Evolutionary conservation across 2,329 filamentous ascomycete genomes (phyloP).

Genomic region (Colletotrichum tabaci): DNA sequence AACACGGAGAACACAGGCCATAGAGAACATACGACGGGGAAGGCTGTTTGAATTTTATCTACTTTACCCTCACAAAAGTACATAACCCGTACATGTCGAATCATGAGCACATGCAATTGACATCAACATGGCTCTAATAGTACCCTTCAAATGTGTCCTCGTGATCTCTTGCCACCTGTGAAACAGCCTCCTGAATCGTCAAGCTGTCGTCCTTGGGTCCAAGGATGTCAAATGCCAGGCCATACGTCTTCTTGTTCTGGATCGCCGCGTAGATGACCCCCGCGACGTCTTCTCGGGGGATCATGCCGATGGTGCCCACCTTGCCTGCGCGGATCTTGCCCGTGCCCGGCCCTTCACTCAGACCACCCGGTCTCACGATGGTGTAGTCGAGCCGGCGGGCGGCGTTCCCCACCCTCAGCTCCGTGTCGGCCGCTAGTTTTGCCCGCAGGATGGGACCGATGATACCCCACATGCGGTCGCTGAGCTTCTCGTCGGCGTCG

Average conservation of each 20-base stretch:
- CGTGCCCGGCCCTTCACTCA: slow-evolving; percentile 55
- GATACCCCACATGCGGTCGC: slow-evolving; percentile 55
- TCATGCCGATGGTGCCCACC: slow-evolving; percentile 53
- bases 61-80: too few species aligned
- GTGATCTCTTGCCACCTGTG: slow-evolving; percentile 53
- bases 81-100: too few species aligned
- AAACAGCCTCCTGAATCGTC: slow-evolving; percentile 55
- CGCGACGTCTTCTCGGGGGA: slow-evolving; percentile 62
- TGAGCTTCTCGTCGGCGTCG: slow-evolving; percentile 53
- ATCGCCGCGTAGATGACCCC: slow-evolving; percentile 57
- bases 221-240: slow-evolving; percentile 60
- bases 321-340: slow-evolving; percentile 59
- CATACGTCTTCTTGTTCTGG: slow-evolving; percentile 56
- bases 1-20: not conserved
- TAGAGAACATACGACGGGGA: too few species aligned
- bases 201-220: slow-evolving; percentile 53
- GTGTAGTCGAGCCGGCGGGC: slow-evolving; percentile 59
- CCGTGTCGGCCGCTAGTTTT: slow-evolving; percentile 59
- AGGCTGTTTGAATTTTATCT: not conserved
- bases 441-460: slow-evolving; percentile 58
- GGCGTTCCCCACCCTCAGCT: slow-evolving; percentile 55
- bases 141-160: slow-evolving; percentile 51
- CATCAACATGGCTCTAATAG: slow-evolving; percentile 38
- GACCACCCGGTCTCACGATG: slow-evolving; percentile 58
- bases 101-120: too few species aligned